Conservation (phyloP, 2,329 filamentous ascomycete species). For the Aspergillus calidoustus region DNA sequence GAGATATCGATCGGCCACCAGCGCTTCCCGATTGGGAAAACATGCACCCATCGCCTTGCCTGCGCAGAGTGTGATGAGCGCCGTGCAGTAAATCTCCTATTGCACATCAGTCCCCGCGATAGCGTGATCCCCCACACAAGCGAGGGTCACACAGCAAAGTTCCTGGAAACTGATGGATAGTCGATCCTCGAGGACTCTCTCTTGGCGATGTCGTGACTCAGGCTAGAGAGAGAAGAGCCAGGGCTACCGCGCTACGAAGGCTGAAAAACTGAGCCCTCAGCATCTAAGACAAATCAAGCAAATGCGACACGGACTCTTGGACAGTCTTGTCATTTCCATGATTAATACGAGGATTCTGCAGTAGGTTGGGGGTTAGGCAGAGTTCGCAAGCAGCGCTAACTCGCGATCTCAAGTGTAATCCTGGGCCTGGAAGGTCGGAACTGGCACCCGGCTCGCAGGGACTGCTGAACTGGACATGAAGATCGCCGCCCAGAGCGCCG, state of each 20-base stretch:
- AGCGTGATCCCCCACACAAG: background rate
- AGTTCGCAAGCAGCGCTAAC: background rate
- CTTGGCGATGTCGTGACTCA: slow-evolving; percentile 4
- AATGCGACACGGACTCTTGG: background rate
- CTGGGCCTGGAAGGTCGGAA: background rate
- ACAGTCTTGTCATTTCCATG: background rate
- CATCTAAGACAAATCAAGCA: background rate
- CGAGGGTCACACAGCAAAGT: background rate
- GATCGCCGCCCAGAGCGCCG: background rate
- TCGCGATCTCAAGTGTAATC: background rate
- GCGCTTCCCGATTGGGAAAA: background rate
- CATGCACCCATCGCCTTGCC: background rate
- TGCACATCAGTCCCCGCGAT: background rate
- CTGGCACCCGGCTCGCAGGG: background rate
- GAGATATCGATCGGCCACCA: slow-evolving; percentile 4
- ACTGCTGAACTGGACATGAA: background rate
- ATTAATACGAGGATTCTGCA: background rate
- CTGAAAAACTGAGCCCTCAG: background rate
- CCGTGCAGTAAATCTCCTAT: slow-evolving; percentile 1
- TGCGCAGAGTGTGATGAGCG: slow-evolving; percentile 2
- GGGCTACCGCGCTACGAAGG: background rate
- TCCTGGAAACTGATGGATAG: background rate
- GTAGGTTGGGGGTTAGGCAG: background rate
- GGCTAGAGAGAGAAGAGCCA: background rate
- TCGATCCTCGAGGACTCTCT: background rate